A percentile compares a stretch with the other conserved stretches of the same genome.
phyloP scores from a whole-genome alignment of 106 monocot species.

The Platanthera zijinensis region DNA sequence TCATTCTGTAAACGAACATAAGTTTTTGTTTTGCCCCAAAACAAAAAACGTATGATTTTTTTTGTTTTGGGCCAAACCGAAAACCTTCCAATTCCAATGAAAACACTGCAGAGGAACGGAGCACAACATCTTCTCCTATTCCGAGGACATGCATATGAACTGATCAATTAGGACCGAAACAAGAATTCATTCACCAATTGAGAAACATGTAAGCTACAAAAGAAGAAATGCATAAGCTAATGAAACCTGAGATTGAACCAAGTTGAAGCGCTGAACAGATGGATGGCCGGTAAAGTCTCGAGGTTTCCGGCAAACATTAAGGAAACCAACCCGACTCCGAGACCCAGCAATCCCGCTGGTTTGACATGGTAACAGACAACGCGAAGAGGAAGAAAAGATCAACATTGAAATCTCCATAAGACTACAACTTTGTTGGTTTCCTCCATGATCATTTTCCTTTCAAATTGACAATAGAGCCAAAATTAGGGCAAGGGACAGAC shows the following conservation, averaged over 20 bases:
- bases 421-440: not conserved
- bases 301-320: not conserved
- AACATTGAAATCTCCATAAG: not conserved
- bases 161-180: not conserved
- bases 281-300: not conserved
- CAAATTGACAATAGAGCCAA: not conserved
- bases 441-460: not conserved
- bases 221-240: not conserved
- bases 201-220: not conserved
- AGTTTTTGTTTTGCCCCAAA: too few species aligned
- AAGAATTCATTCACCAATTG: not conserved
- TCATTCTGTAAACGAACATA: too few species aligned
- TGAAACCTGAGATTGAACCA: slow-evolving; percentile 6
- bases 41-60: too few species aligned
- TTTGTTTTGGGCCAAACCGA: too few species aligned
- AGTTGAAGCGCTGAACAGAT: not conserved
- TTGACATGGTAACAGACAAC: not conserved
- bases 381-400: not conserved
- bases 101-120: too few species aligned
- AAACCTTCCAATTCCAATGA: too few species aligned
- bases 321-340: not conserved
- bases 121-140: not conserved
- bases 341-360: not conserved
- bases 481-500: not conserved
- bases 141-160: not conserved